Conservation (phyloP, 1,139 yeast genomes). For the Scheffersomyces titani region DNA sequence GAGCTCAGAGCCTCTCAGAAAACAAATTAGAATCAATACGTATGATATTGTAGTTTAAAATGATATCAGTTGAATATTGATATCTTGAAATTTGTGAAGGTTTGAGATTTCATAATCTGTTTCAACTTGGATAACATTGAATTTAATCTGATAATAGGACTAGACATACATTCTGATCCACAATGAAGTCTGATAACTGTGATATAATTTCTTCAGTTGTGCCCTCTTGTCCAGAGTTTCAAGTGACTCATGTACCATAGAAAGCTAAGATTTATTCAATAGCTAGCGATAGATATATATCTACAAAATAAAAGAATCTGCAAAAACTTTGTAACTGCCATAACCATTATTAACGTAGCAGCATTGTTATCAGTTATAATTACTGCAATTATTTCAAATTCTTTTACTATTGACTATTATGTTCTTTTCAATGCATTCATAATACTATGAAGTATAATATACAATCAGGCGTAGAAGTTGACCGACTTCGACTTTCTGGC, state of each 20-base stretch:
- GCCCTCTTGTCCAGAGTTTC: not conserved
- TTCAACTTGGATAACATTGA: not conserved
- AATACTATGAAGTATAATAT: not conserved
- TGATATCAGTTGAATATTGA: not conserved
- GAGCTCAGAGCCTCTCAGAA: slow-evolving; percentile 29
- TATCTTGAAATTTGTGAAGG: not conserved
- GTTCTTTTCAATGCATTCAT: not conserved
- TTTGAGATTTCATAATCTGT: not conserved
- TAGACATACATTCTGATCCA: not conserved
- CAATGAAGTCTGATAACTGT: not conserved
- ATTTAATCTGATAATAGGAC: not conserved
- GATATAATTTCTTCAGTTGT: not conserved
- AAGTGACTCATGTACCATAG: not conserved
- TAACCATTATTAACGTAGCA: not conserved
- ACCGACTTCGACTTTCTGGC: slow-evolving; percentile 95
- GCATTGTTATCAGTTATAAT: not conserved
- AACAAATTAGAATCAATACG: not conserved
- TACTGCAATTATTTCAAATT: too few species aligned
- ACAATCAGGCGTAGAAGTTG: slow-evolving; percentile 80
- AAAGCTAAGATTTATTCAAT: not conserved
- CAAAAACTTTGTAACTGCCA: not conserved
- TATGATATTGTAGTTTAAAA: not conserved
- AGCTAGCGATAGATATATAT: not conserved
- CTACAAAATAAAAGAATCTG: not conserved
- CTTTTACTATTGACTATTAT: not conserved